Percentiles rank a stretch among this genome's conserved stretches.
These are phyloP conservation scores for Aegilops umbellulata DNA, from an alignment of 176 grass and related monocot species.

Conservation along the genomic window DNA sequence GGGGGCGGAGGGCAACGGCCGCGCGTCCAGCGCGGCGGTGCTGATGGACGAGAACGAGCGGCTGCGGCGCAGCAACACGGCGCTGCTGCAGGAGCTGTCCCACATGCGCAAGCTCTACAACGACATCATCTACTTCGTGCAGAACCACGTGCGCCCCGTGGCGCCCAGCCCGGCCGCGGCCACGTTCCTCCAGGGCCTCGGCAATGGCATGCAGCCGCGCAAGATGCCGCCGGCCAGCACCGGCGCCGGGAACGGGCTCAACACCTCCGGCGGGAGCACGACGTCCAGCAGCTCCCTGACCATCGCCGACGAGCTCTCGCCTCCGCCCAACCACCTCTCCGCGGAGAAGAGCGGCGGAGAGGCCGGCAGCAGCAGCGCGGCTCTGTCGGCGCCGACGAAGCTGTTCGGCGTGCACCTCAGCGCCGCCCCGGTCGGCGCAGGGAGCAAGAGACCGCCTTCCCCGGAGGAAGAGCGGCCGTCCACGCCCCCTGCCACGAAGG, in stretches of 20 bases:
- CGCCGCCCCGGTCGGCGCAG: constrained; percentile 5
- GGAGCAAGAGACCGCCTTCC: constrained; percentile 50
- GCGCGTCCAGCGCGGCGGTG: constrained; percentile 50
- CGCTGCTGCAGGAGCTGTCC: constrained; percentile 77
- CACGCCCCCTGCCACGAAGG: constrained; percentile 64
- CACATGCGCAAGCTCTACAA: constrained; percentile 99
- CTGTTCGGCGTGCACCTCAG: constrained; percentile 79
- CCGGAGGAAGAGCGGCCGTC: constrained; percentile 26
- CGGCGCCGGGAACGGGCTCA: neutral
- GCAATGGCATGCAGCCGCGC: constrained; percentile 33
- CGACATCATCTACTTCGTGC: constrained; percentile 99
- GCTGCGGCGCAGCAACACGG: constrained; percentile 71
- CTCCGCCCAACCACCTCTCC: constrained; percentile 4
- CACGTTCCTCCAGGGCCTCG: constrained; percentile 47
- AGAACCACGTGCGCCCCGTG: constrained; percentile 93
- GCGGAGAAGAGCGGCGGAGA: constrained; percentile 39
- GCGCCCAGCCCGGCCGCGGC: constrained; percentile 78
- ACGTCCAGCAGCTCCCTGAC: constrained; percentile 97
- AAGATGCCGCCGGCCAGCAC: constrained; percentile 5
- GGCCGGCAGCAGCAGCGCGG: constrained; percentile 48
- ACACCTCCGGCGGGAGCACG: constrained; percentile 71
- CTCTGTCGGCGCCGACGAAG: constrained; percentile 45
- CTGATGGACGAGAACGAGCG: constrained; percentile 93
- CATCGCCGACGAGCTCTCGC: constrained; percentile 78
- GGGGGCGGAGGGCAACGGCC: neutral